Evolutionary conservation across 1,284 basidiomycete species (phyloP).

Genomic region (Pseudozyma hubeiensis): DNA sequence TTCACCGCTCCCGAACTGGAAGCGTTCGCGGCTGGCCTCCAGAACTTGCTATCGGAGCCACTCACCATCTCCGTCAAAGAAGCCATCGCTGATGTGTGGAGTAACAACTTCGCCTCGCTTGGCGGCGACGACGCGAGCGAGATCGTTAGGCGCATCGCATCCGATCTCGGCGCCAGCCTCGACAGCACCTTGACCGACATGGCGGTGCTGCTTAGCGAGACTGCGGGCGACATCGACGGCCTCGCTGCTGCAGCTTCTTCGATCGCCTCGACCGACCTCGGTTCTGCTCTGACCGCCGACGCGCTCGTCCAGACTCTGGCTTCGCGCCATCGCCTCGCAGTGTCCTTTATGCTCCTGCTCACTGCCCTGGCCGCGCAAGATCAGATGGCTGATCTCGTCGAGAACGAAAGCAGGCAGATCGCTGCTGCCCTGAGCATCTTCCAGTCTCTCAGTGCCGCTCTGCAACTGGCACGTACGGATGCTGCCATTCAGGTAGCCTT

Average conservation of each 20-base stretch:
- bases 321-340: conserved; percentile 38
- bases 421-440: conserved; percentile 37
- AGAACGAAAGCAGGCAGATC: conserved; percentile 43
- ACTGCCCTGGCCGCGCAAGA: conserved; percentile 41
- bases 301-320: conserved; percentile 39
- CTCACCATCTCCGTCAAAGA: conserved; percentile 46
- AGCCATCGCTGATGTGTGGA: conserved; percentile 39
- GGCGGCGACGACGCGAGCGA: conserved; percentile 31
- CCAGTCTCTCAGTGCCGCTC: conserved; percentile 30
- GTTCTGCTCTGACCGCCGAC: conserved; percentile 38
- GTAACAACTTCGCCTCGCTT: conserved; percentile 30
- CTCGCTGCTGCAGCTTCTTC: conserved; percentile 5
- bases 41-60: conserved; percentile 33
- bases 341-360: conserved; percentile 34
- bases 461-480: conserved; percentile 37
- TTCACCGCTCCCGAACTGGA: conserved; percentile 43
- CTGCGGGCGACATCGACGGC: conserved; percentile 11
- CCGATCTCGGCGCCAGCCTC: conserved; percentile 45
- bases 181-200: conserved; percentile 41
- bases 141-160: conserved; percentile 19
- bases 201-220: conserved; percentile 39
- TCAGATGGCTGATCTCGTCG: conserved; percentile 40
- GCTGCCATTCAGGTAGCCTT: conserved; percentile 28
- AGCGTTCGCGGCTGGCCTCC: conserved; percentile 34
- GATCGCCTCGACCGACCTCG: conserved; percentile 37